phyloP scores from a whole-genome alignment of 2,329 filamentous ascomycete genomes.

The Lizonia empirigonia region DNA sequence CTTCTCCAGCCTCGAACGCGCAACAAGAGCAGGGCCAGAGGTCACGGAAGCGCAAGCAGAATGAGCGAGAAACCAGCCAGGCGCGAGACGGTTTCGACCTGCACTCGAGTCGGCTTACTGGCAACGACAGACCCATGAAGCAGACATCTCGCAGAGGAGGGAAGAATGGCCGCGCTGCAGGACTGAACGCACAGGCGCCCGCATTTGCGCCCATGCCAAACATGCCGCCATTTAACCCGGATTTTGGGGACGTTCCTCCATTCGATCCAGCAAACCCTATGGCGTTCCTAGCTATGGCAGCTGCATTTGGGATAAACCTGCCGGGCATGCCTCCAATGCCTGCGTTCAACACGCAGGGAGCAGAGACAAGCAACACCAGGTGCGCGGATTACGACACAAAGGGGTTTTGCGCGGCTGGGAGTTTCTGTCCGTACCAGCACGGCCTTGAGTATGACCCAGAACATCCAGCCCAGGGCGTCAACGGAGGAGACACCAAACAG shows the following conservation, averaged over 20 bases:
- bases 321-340: constrained; percentile 48
- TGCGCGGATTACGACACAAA: constrained; percentile 76
- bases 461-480: constrained; percentile 48
- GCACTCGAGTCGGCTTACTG: constrained; percentile 40
- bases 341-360: constrained; percentile 40
- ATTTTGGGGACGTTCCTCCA: constrained; percentile 48
- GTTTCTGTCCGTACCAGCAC: constrained; percentile 72
- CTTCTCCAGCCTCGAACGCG: constrained; percentile 1
- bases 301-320: constrained; percentile 49
- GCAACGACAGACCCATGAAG: constrained; percentile 52
- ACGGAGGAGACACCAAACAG: constrained; percentile 19
- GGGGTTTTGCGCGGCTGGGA: constrained; percentile 72
- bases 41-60: constrained; percentile 62
- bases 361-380: constrained; percentile 49
- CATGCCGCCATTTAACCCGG: constrained; percentile 16
- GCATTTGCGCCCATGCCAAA: constrained; percentile 20
- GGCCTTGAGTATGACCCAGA: constrained; percentile 66
- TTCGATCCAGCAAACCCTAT: constrained; percentile 67
- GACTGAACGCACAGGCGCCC: constrained; percentile 16
- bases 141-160: constrained; percentile 64
- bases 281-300: constrained; percentile 67
- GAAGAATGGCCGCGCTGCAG: constrained; percentile 16
- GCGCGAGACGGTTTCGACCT: constrained; percentile 48
- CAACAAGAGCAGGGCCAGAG: constrained; percentile 27
- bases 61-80: constrained; percentile 59